Evolutionary conservation across 2,329 filamentous ascomycete genomes (phyloP).

Genomic region (Verticillium isaacii): DNA sequence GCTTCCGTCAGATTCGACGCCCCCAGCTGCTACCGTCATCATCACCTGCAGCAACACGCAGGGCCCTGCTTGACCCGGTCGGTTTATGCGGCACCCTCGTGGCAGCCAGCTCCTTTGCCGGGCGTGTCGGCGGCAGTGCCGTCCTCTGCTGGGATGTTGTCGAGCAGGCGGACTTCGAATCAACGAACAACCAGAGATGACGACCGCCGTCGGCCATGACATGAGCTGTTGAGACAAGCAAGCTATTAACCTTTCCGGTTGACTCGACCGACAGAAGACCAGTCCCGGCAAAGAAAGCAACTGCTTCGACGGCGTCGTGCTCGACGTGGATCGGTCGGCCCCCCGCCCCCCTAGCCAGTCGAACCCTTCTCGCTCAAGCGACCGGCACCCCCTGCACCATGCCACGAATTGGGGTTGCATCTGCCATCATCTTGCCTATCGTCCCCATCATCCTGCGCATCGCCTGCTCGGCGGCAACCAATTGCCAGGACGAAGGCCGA

Average conservation of each 20-base stretch:
- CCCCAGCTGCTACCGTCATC: neutral
- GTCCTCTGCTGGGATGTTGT: too few species aligned
- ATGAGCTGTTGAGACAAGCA: neutral
- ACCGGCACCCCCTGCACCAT: slow-evolving; percentile 4
- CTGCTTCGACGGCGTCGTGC: neutral
- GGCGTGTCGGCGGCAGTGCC: neutral
- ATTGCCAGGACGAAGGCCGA: neutral
- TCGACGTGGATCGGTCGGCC: neutral
- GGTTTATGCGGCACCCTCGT: neutral
- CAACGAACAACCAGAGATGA: neutral
- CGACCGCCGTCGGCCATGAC: neutral
- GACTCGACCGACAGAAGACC: neutral
- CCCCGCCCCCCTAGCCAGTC: neutral
- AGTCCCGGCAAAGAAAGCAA: neutral
- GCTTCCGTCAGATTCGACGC: neutral
- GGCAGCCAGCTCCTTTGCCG: neutral
- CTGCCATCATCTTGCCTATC: neutral
- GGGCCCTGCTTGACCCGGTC: neutral
- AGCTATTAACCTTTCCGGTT: neutral
- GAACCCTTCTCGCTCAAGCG: neutral
- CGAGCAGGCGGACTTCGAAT: neutral
- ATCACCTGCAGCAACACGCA: neutral
- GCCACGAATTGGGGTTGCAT: slow-evolving; percentile 8
- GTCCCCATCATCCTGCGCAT: neutral
- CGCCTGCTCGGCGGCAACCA: neutral